phyloP scores from a whole-genome alignment of 306 rosid species.

The Cercis canadensis region DNA sequence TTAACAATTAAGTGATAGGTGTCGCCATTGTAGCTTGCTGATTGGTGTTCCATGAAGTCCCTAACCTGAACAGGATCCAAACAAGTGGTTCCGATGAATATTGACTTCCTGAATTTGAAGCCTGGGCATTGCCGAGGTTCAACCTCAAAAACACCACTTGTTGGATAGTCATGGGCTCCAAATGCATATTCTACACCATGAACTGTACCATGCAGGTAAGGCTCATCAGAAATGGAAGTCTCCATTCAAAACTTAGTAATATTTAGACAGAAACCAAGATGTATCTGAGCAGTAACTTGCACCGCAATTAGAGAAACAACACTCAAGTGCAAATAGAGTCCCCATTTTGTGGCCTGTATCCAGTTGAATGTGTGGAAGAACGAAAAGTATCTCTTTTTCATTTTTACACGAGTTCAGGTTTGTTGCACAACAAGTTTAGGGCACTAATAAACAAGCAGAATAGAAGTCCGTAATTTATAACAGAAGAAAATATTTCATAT shows the following conservation, averaged over 20 bases:
- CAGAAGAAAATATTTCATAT: too few relatives aligned
- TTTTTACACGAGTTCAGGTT: conserved; percentile 7
- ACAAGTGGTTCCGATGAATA: conserved; percentile 85
- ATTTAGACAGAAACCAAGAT: not conserved
- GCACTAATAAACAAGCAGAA: conserved; percentile 58
- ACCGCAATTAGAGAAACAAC: not conserved
- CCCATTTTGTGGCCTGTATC: not conserved
- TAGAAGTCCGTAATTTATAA: not conserved
- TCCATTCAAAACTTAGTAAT: conserved; percentile 20
- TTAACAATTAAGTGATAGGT: conserved; percentile 90
- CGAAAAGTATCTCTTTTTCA: conserved; percentile 1
- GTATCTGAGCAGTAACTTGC: not conserved
- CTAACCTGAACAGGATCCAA: conserved; percentile 78
- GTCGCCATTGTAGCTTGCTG: conserved; percentile 83
- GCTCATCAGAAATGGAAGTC: conserved; percentile 33
- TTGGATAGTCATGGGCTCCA: conserved; percentile 95
- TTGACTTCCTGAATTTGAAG: conserved; percentile 90
- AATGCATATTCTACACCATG: conserved; percentile 95
- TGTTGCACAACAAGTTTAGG: conserved; percentile 67
- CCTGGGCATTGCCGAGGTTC: conserved; percentile 98
- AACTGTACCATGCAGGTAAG: conserved; percentile 58
- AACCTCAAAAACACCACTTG: conserved; percentile 97
- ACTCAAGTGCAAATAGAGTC: not conserved
- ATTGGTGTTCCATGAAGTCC: conserved; percentile 89
- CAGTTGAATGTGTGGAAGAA: not conserved